Evolutionary conservation across 2,329 filamentous ascomycete genomes (phyloP).

Genomic region (Botrytis fragariae): DNA sequence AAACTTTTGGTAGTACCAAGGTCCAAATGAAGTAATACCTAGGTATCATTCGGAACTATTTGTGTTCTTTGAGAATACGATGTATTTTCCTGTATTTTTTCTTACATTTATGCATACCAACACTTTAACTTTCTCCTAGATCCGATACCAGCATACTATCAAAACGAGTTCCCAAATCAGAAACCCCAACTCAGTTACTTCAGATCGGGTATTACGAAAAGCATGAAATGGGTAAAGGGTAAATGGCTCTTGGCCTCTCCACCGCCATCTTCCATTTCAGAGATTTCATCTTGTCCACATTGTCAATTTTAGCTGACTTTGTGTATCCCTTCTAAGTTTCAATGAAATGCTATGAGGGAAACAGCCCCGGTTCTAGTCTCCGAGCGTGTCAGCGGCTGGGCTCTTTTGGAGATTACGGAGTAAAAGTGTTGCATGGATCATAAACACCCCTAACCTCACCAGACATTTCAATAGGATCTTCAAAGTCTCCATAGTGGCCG

Average conservation of each 20-base stretch:
- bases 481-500: slow-evolving; percentile 18
- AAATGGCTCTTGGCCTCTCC: not conserved
- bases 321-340: slow-evolving; percentile 1
- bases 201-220: slow-evolving; percentile 9
- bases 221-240: not conserved
- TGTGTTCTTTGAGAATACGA: slow-evolving; percentile 6
- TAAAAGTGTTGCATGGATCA: slow-evolving; percentile 16
- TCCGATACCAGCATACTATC: not conserved
- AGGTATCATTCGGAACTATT: slow-evolving; percentile 13
- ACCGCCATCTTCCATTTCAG: not conserved
- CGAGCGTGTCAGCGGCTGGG: slow-evolving; percentile 13
- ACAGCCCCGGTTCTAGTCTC: slow-evolving; percentile 11
- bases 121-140: slow-evolving; percentile 9
- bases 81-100: slow-evolving; percentile 1
- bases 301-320: not conserved
- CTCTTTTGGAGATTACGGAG: slow-evolving; percentile 3
- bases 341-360: slow-evolving; percentile 10
- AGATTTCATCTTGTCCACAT: not conserved
- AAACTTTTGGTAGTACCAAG: slow-evolving; percentile 1
- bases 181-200: not conserved
- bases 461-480: slow-evolving; percentile 15
- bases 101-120: not conserved
- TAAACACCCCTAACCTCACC: slow-evolving; percentile 11
- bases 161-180: not conserved
- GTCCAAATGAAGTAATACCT: slow-evolving; percentile 12